Evolutionary conservation across 2,329 filamentous ascomycete genomes (phyloP).

Genomic region (Venturia oleaginea): DNA sequence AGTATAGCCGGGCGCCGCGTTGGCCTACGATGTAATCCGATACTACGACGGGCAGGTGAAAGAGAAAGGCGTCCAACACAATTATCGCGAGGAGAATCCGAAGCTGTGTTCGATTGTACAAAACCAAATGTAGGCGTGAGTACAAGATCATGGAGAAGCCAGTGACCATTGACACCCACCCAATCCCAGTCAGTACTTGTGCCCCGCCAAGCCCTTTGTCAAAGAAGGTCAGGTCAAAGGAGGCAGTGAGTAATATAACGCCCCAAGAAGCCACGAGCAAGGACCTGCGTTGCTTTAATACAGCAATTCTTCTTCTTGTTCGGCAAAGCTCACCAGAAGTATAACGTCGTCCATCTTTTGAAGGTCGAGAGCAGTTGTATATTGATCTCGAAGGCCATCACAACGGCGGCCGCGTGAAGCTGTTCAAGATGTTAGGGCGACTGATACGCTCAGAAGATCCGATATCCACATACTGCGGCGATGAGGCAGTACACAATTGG

Average conservation of each 20-base stretch:
- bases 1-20: not conserved
- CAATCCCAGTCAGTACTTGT: conserved; percentile 29
- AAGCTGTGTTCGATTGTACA: conserved; percentile 41
- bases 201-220: not conserved
- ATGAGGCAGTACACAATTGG: not conserved
- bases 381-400: conserved; percentile 38
- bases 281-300: not conserved
- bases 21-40: not conserved
- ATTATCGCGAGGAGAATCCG: conserved; percentile 49
- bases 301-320: not conserved
- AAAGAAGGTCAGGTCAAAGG: not conserved
- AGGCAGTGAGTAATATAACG: not conserved
- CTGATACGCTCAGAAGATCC: not conserved
- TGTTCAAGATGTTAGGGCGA: not conserved
- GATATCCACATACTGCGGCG: not conserved
- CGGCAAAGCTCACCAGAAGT: conserved; percentile 39
- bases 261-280: not conserved
- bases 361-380: conserved; percentile 40
- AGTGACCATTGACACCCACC: conserved; percentile 52
- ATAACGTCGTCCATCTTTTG: conserved; percentile 37
- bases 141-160: conserved; percentile 54
- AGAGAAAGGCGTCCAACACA: conserved; percentile 41
- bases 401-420: conserved; percentile 22
- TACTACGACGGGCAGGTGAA: conserved; percentile 14
- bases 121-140: conserved; percentile 52